Conservation (phyloP, 495 filamentous ascomycete genomes). For the Pseudevernia furfuracea region DNA sequence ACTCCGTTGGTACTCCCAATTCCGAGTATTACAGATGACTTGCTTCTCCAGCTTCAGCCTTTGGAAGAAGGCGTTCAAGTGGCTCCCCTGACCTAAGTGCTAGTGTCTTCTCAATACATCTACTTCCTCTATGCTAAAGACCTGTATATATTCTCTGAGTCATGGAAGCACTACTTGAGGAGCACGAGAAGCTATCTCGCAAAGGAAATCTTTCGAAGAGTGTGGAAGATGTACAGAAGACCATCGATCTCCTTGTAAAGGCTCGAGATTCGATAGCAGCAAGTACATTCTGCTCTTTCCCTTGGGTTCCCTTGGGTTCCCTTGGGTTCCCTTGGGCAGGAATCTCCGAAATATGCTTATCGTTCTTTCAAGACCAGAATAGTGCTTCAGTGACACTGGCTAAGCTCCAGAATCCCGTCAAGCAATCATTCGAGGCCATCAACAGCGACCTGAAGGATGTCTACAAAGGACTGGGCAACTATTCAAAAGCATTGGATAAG, state of each 20-base stretch:
- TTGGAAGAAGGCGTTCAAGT: constrained; percentile 14
- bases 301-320: background rate
- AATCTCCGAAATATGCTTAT: constrained; percentile 16
- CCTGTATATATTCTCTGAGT: background rate
- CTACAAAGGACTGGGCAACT: constrained; percentile 67
- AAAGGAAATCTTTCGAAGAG: constrained; percentile 60
- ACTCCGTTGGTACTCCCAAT: background rate
- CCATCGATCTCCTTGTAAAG: constrained; percentile 65
- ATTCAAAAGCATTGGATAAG: constrained; percentile 76
- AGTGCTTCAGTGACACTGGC: constrained; percentile 62
- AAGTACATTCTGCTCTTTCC: constrained; percentile 40
- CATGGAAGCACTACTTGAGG: constrained; percentile 68
- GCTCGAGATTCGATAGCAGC: constrained; percentile 62
- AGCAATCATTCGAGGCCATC: constrained; percentile 66
- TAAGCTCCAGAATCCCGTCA: constrained; percentile 76
- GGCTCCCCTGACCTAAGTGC: background rate
- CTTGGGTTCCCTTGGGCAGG: background rate
- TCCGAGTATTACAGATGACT: background rate
- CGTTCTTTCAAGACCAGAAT: constrained; percentile 50
- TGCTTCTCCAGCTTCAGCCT: constrained; percentile 10
- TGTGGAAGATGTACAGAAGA: constrained; percentile 68
- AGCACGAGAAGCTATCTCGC: constrained; percentile 61
- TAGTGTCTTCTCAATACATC: constrained; percentile 3
- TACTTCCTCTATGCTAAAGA: background rate
- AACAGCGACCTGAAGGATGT: constrained; percentile 74